Base-by-base conservation (phyloP, 345 rosid species). In the Linum lewisii region DNA sequence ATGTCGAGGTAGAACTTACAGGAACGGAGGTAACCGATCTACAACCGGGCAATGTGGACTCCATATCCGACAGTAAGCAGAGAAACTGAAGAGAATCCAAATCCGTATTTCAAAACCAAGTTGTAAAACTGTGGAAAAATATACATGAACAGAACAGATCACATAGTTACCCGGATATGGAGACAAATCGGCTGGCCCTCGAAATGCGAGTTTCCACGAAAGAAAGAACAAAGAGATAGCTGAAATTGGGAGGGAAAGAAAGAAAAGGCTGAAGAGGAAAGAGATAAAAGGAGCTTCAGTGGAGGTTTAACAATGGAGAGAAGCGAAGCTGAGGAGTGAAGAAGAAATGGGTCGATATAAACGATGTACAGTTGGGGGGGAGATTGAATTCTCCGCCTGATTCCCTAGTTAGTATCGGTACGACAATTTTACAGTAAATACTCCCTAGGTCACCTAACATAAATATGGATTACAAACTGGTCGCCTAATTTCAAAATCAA, bases 1-100 rank as follows among this genome's bases (percentile, higher is more conserved):
- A 9, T 20, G 22, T 16, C 2, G 13, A 3, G 47, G 34, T 32
- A 24, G n/a, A 57, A 67, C 82, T 81, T 75, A 86, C 95, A 21
- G 90, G 82, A 70, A 81, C 21, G 10, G 88, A 70, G 34, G 79
- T 36, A 15, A 79, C 15, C 53, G 93, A 79, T 75, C 81, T 90
- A 81, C 77, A 78, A 37, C 74, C 67, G 20, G 87, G 80, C 69
- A 80, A 58, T 59, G 83, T 78, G n/a, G 88, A 79, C 72, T 87
- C 97, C 88, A 90, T 85, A 58, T 63, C 65, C 61, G 51, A 65
- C 24, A 20, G 25, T 13, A 21, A 52, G 25, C 23, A 21, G 24
- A 3, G 25, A 52, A 52, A 52, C 24, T 10, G 25, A 52, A 52
- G 9, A 13, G 9, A 52, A 52, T 24, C 56, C 56, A 52, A 20